phyloP scores from a whole-genome alignment of 371 early-diverging fungal genomes.

The Nematocida ironsii region DNA sequence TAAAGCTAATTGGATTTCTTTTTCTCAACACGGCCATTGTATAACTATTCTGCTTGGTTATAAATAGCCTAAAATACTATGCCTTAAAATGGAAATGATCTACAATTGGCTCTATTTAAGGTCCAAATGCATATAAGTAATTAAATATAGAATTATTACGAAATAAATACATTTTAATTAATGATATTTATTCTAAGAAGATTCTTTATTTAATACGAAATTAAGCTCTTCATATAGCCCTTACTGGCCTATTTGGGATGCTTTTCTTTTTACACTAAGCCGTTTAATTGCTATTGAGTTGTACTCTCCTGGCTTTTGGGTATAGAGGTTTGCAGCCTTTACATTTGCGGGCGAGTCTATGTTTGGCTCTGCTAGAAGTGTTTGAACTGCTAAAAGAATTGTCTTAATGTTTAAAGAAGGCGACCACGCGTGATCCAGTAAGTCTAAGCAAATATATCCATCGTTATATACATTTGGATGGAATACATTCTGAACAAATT shows the following conservation, averaged over 20 bases:
- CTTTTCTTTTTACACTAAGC: neutral
- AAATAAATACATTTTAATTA: no score
- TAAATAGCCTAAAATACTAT: neutral
- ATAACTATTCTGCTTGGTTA: neutral
- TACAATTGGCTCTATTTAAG: no score
- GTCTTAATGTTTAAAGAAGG: constrained; percentile 82
- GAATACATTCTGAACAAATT: constrained; percentile 91
- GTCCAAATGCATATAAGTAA: no score
- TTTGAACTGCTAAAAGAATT: constrained; percentile 88
- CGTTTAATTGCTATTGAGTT: constrained; percentile 74
- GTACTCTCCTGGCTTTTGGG: constrained; percentile 85
- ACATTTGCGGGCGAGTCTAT: constrained; percentile 94
- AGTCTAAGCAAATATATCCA: constrained; percentile 94
- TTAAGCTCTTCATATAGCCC: neutral
- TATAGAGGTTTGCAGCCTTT: constrained; percentile 87
- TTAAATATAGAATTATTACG: no score
- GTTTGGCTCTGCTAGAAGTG: constrained; percentile 91
- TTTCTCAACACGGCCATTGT: neutral
- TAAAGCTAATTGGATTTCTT: neutral
- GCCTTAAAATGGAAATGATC: neutral
- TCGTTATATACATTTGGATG: constrained; percentile 98
- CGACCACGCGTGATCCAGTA: constrained; percentile 94
- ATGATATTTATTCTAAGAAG: no score
- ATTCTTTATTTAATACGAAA: neutral
- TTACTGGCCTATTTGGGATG: neutral